A percentile compares a stretch with the other conserved stretches of the same genome.
These are phyloP conservation scores for Senna tora DNA, from an alignment of 306 rosid species.

Conservation along the genomic window DNA sequence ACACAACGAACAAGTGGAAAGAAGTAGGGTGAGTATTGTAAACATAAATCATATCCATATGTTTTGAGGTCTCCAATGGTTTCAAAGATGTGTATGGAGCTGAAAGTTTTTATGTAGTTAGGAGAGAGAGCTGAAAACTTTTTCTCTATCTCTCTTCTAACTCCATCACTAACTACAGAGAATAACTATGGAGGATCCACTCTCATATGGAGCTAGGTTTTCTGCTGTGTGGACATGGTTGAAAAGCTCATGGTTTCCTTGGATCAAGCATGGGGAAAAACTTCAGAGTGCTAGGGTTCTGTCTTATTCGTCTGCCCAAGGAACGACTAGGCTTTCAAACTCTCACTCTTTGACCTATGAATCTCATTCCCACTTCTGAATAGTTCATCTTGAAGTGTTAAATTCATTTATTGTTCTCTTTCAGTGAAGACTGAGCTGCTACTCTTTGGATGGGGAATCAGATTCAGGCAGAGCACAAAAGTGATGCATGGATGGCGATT, in stretches of 20 bases:
- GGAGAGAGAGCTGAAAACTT: no score
- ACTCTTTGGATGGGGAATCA: neutral
- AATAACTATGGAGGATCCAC: no score
- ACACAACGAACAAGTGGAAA: slow-evolving; percentile 21
- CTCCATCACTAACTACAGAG: no score
- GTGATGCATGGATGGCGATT: neutral
- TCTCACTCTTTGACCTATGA: neutral
- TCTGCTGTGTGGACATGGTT: neutral
- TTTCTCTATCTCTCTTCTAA: no score
- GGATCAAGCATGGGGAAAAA: neutral
- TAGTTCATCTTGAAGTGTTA: slow-evolving; percentile 15
- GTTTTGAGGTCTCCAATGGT: slow-evolving; percentile 5
- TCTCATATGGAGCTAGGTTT: slow-evolving; percentile 19
- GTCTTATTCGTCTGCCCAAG: slow-evolving; percentile 3
- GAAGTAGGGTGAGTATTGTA: slow-evolving; percentile 8
- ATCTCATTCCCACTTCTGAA: neutral
- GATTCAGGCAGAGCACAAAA: neutral
- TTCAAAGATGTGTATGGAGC: slow-evolving; percentile 20
- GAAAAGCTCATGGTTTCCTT: slow-evolving; percentile 2
- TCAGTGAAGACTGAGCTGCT: neutral
- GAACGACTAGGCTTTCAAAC: neutral
- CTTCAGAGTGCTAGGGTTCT: neutral
- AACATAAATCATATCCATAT: neutral
- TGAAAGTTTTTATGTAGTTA: no score
- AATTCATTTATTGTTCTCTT: neutral